phyloP scores from a whole-genome alignment of 768 basidiomycete genomes.

The Macrolepiota dolichaula region DNA sequence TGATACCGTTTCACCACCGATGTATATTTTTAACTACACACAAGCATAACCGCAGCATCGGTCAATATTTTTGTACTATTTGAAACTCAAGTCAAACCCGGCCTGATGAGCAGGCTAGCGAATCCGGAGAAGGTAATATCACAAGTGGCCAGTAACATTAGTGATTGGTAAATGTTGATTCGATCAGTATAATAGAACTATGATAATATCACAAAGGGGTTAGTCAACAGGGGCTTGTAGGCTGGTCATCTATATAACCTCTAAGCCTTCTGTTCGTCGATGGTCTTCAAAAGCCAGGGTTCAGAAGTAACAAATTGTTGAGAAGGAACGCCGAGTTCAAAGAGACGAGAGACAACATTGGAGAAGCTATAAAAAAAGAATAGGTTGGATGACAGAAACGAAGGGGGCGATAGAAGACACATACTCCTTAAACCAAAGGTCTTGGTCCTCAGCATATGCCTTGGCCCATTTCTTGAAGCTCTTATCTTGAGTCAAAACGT shows the following conservation, averaged over 20 bases:
- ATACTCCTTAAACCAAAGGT: conserved; percentile 93
- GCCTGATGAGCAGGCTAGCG: too few relatives aligned
- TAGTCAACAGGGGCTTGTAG: background rate
- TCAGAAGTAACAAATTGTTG: conserved; percentile 72
- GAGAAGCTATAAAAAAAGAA: conserved; percentile 62
- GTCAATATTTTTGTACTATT: too few relatives aligned
- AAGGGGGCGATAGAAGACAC: conserved; percentile 23
- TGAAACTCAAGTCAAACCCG: too few relatives aligned
- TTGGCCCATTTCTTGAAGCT: conserved; percentile 86
- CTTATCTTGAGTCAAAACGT: conserved; percentile 87
- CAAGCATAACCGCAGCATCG: too few relatives aligned
- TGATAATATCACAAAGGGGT: background rate
- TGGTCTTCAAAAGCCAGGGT: conserved; percentile 69
- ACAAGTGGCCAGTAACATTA: too few relatives aligned
- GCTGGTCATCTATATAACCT: background rate
- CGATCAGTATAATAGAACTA: too few relatives aligned
- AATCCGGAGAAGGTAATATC: too few relatives aligned
- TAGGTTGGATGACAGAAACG: conserved; percentile 1
- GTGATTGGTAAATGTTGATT: too few relatives aligned
- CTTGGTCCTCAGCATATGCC: conserved; percentile 81
- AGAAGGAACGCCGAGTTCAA: conserved; percentile 91
- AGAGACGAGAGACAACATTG: conserved; percentile 67
- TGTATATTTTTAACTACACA: background rate
- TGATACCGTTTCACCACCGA: background rate
- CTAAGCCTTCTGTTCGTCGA: conserved; percentile 39